Evolutionary conservation across 163 green algal species (phyloP).

Genomic region (Scenedesmus sp.): DNA sequence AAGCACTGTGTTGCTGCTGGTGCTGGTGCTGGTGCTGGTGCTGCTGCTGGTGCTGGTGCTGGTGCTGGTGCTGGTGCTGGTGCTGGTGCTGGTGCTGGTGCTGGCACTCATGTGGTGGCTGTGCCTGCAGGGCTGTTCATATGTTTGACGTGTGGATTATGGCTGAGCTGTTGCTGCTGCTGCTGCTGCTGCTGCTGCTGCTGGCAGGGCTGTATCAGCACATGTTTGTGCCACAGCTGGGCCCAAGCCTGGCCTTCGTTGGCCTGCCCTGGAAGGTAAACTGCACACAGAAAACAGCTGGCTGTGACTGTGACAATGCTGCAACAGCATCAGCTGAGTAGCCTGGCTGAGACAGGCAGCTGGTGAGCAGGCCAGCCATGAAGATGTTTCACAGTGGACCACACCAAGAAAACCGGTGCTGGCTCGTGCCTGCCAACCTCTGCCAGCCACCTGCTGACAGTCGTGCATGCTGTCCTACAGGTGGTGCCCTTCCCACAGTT

Average conservation of each 20-base stretch:
- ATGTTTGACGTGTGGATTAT: no score
- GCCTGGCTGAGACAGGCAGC: no score
- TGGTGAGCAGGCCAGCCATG: not conserved
- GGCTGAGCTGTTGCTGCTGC: not conserved
- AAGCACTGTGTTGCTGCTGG: no score
- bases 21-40: no score
- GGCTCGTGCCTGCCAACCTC: not conserved
- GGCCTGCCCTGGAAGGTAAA: slow-evolving; percentile 86
- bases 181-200: not conserved
- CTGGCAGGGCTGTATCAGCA: slow-evolving; percentile 76
- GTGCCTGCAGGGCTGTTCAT: not conserved
- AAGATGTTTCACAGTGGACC: not conserved
- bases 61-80: not conserved
- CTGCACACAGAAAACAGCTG: not conserved
- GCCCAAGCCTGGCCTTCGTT: slow-evolving; percentile 86
- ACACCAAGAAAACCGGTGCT: no score
- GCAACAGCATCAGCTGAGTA: not conserved
- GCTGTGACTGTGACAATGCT: not conserved
- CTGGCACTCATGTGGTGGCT: not conserved
- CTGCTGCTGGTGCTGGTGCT: not conserved
- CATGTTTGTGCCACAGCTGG: slow-evolving; percentile 73
- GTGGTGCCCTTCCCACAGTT: slow-evolving; percentile 87
- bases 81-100: not conserved
- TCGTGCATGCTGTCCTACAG: not conserved
- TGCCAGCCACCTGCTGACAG: no score